Evolutionary conservation across 495 filamentous ascomycete species (phyloP), one percentile per base, ranked within the genome.

Genomic region (Aeminium ludgeri): DNA sequence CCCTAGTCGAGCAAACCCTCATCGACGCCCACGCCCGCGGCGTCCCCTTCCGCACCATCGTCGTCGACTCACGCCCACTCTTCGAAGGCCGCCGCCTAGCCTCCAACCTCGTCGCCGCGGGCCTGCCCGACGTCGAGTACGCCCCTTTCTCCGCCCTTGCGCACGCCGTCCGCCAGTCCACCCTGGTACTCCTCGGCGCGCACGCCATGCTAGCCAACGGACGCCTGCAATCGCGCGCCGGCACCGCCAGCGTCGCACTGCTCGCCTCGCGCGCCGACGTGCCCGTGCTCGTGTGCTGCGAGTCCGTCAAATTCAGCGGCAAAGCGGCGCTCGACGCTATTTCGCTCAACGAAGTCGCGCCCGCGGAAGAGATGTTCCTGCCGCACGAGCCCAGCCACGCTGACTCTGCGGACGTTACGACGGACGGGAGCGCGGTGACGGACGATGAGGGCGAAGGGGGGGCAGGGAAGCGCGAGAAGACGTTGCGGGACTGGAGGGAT

Each of bases 221-320:
- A 3, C 70, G 82, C 1, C 65, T 97, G 38, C 89, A 85, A 58
- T 86, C 78, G 3, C 72, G 87, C 19, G 73, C 85, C 27, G 89
- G 89, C 38, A 94, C 86, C 7, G 85, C 84, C 0, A 67, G 85
- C 29, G 70, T 94, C 3, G 86, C 89, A n/a, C 81, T 89, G 69
- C 76, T 74, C 19, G 89, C 86, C 17, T 76, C 78, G 44, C 74
- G 78, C 35, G 60, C 65, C 12, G 72, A 72, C 35, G 71, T 84
- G 27, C 82, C 86, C 2, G 86, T 97, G 30, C 76, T 87, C 25
- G 84, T 91, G 3, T 82, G 82, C 44, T 95, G 86, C 57, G 87
- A 97, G 66, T 86, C 79, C 2, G 74, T 97, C 64, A 97, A 96
- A 59, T 93, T 94, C 60, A 86, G 82, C 17, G 89, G 94, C 50